These are phyloP conservation scores for Pseudogymnoascus sp. DNA, from an alignment of 2,329 filamentous ascomycete genomes.

Conservation along the genomic window DNA sequence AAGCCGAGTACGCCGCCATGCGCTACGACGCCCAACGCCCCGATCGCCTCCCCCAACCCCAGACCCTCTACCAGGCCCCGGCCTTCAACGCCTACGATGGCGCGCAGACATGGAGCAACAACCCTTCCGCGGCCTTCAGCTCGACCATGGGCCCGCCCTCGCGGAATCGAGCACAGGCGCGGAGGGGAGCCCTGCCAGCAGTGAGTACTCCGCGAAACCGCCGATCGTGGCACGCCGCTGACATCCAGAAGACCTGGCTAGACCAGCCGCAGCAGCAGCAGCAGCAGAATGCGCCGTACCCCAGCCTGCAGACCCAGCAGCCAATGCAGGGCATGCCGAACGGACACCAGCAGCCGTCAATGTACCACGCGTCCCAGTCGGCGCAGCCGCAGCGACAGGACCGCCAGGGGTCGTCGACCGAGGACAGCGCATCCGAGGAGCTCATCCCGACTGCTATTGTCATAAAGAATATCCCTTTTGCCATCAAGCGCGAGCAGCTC, in stretches of 20 bases:
- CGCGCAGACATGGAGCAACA: neutral
- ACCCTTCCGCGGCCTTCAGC: neutral
- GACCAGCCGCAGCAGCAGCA: neutral
- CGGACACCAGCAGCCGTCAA: neutral
- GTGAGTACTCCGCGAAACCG: neutral
- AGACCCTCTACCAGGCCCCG: neutral
- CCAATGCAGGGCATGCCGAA: slow-evolving; percentile 2
- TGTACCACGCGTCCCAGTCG: neutral
- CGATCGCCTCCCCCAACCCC: neutral
- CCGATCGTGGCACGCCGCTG: neutral
- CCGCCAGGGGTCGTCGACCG: slow-evolving; percentile 3
- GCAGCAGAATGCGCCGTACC: slow-evolving; percentile 1
- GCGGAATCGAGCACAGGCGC: neutral
- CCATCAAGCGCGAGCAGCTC: slow-evolving; percentile 92
- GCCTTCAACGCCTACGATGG: slow-evolving; percentile 2
- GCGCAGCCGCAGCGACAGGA: neutral
- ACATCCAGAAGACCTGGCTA: neutral
- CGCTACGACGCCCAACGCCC: neutral
- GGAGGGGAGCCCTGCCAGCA: slow-evolving; percentile 1
- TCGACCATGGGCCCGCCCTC: neutral
- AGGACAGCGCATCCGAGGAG: slow-evolving; percentile 49
- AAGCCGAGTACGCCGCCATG: neutral
- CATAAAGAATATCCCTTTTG: slow-evolving; percentile 99
- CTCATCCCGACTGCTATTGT: slow-evolving; percentile 97
- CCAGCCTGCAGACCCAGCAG: neutral